phyloP scores from a whole-genome alignment of 1,284 basidiomycete species.

The Irpex lacteus region DNA sequence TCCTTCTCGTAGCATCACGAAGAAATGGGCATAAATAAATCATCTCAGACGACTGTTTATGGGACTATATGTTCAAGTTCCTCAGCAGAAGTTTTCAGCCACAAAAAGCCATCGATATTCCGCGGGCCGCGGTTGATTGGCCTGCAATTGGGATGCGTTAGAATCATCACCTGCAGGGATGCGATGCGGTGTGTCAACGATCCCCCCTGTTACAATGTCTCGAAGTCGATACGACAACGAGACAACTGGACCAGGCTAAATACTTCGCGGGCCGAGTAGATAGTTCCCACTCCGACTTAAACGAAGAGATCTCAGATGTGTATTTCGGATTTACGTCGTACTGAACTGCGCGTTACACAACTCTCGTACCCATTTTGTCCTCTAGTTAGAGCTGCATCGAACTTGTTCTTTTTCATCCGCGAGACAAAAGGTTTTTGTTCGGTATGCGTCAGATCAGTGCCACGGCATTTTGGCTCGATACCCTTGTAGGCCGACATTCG shows the following conservation, averaged over 20 bases:
- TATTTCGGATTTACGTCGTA: no score
- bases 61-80: neutral
- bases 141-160: neutral
- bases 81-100: neutral
- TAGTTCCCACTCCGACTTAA: no score
- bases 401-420: neutral
- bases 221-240: no score
- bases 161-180: neutral
- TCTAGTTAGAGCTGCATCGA: no score
- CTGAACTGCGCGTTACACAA: no score
- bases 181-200: neutral
- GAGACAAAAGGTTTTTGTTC: neutral
- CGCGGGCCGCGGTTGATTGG: neutral
- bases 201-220: no score
- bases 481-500: neutral
- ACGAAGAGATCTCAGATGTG: no score
- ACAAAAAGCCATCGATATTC: neutral
- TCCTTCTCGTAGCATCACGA: no score
- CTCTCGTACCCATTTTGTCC: no score
- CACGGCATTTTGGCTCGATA: constrained; percentile 2
- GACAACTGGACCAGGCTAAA: no score
- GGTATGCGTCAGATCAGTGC: neutral
- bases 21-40: neutral
- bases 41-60: neutral
- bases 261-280: no score